These are phyloP conservation scores for Nemania diffusa DNA, from an alignment of 2,329 filamentous ascomycete species.

Conservation along the genomic window DNA sequence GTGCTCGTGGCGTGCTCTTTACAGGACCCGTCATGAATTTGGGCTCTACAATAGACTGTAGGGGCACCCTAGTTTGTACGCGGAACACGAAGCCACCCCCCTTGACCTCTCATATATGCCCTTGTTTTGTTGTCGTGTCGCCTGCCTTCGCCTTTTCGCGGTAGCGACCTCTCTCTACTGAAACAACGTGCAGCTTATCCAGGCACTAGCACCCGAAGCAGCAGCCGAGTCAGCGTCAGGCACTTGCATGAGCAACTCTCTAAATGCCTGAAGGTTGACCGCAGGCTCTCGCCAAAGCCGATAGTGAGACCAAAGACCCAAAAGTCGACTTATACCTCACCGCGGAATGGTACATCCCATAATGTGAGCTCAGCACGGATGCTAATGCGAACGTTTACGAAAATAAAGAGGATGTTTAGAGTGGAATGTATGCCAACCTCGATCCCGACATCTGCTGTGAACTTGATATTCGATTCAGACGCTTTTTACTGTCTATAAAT, in stretches of 20 bases:
- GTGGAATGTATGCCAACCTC: neutral
- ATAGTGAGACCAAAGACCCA: neutral
- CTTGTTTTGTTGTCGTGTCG: neutral
- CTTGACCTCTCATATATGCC: neutral
- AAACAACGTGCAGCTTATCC: neutral
- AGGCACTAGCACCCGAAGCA: neutral
- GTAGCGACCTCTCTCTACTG: neutral
- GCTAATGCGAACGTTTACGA: neutral
- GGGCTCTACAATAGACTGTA: neutral
- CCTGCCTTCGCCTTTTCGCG: neutral
- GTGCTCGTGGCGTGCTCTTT: no score
- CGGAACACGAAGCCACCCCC: neutral
- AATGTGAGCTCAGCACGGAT: neutral
- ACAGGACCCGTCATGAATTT: no score
- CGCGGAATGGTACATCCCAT: neutral
- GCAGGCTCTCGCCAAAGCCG: neutral
- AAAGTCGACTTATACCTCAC: conserved; percentile 4
- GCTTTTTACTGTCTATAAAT: no score
- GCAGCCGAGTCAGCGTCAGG: neutral
- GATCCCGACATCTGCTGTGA: neutral
- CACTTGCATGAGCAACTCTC: neutral
- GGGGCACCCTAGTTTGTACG: neutral
- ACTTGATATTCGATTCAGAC: no score
- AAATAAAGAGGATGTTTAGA: neutral
- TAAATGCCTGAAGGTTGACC: neutral